Evolutionary conservation across 768 basidiomycete species (phyloP), one percentile per base, ranked within the genome.

Genomic region (Naganishia friedmannii): DNA sequence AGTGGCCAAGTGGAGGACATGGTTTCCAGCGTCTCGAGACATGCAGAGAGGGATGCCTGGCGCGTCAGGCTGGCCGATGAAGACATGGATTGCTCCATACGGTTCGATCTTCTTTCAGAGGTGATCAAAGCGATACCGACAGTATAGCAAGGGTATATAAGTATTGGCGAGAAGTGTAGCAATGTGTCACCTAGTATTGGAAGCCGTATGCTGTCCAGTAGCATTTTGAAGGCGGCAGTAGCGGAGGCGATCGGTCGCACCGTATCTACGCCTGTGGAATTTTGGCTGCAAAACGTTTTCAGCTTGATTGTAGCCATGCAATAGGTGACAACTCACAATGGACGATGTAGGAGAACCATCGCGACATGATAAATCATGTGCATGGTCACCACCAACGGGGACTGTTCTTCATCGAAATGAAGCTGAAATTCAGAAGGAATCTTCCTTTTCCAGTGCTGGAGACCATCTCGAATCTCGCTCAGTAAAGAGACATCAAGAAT

Each of bases 291-390:
- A 29, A 55, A 31, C 17, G 0, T 29, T 31, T 12, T 48, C 7
- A 32, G 37, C n/a, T 23, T 12, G 37, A 13, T 17, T 34, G 17
- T 29, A 57, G 32, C 23, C 12, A 34, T 31, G 31, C 19, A 26
- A n/a, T 19, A 19, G 31, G 26, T 26, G 17, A 23, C 19, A n/a
- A 70, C 70, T 70, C 45, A 70, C 70, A 67, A 71, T 34, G 66
- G 70, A 21, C 70, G 66, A 32, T 67, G 67, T 31, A 71, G 45
- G 31, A 71, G 48, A 10, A 71, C 56, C 21, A 68, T 37, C 13
- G 70, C 66, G 23, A 66, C 57, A 34, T 71, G 66, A 58, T 71
- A 66, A 19, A 66, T 67, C 70, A 71, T 51, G 39, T 71, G 70
- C 57, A 71, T 56, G 23, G 39, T 54, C 19, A 67, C 55, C n/a